Conservation (phyloP, 495 filamentous ascomycete genomes). For the Daldinia decipiens region DNA sequence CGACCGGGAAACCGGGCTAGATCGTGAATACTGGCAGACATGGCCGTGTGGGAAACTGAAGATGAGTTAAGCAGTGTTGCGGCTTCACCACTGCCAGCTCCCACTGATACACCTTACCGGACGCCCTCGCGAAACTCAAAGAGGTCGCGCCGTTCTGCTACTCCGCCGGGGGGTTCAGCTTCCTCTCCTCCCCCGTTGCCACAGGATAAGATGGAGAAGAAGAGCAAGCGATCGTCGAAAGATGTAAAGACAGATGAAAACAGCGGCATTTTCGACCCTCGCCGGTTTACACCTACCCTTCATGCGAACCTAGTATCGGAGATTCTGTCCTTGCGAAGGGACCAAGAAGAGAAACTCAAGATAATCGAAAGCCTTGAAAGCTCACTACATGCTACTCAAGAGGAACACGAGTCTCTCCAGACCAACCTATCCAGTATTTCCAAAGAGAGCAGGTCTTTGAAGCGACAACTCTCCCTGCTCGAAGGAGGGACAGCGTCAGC, state of each 20-base stretch:
- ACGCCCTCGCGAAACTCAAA: constrained; percentile 66
- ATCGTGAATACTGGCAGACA: constrained; percentile 41
- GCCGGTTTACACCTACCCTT: constrained; percentile 92
- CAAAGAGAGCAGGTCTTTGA: constrained; percentile 81
- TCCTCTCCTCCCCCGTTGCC: constrained; percentile 72
- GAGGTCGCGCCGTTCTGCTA: constrained; percentile 63
- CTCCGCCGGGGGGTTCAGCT: constrained; percentile 65
- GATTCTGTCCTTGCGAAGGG: constrained; percentile 85
- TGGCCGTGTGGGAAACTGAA: constrained; percentile 66
- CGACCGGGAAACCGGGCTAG: constrained; percentile 37
- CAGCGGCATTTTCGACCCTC: constrained; percentile 83
- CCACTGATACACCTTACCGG: constrained; percentile 72
- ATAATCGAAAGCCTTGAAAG: constrained; percentile 85
- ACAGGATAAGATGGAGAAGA: constrained; percentile 60
- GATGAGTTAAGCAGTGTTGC: constrained; percentile 62
- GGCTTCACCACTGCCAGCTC: constrained; percentile 68
- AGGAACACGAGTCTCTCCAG: constrained; percentile 77
- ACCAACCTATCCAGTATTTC: constrained; percentile 67
- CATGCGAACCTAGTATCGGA: constrained; percentile 96
- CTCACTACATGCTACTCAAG: constrained; percentile 72
- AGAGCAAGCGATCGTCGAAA: constrained; percentile 62
- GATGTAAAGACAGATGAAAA: constrained; percentile 72
- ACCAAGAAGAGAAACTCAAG: constrained; percentile 86
- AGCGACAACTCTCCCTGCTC: constrained; percentile 83
- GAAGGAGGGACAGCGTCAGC: constrained; percentile 90